These are phyloP conservation scores for Microdochium paspali DNA, from an alignment of 2,329 filamentous ascomycete genomes.

Conservation along the genomic window DNA sequence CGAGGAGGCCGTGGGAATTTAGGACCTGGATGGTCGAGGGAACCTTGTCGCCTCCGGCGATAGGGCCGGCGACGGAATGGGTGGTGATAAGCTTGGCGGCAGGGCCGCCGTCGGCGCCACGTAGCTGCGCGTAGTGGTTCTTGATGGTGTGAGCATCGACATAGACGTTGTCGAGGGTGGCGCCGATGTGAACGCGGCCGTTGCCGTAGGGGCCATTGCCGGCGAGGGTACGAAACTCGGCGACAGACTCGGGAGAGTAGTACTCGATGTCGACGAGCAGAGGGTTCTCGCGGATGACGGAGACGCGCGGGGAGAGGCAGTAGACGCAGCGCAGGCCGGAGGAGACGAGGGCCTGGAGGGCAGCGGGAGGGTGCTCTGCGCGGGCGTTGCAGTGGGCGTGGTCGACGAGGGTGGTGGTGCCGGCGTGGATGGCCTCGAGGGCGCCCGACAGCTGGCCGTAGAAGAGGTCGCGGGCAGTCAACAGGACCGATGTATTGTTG, in stretches of 20 bases:
- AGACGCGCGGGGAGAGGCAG: constrained; percentile 25
- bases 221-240: constrained; percentile 23
- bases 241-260: constrained; percentile 25
- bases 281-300: constrained; percentile 18
- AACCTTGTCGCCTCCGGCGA: constrained; percentile 3
- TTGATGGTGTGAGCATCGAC: constrained; percentile 25
- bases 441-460: constrained; percentile 31
- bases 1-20: constrained; percentile 24
- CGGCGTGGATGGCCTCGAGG: constrained; percentile 28
- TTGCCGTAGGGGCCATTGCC: constrained; percentile 15
- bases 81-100: constrained; percentile 28
- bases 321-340: constrained; percentile 36
- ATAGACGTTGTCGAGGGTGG: constrained; percentile 32
- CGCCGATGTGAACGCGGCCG: constrained; percentile 28
- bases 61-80: constrained; percentile 18
- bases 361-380: constrained; percentile 19
- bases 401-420: constrained; percentile 30
- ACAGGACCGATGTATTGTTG: constrained; percentile 24
- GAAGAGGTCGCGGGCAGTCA: constrained; percentile 31
- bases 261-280: constrained; percentile 13
- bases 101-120: constrained; percentile 11
- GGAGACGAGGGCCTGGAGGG: constrained; percentile 27
- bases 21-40: constrained; percentile 14
- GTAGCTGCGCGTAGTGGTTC: constrained; percentile 24
- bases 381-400: constrained; percentile 23